These are phyloP conservation scores for Cubamyces sp. DNA, from an alignment of 768 basidiomycete genomes.

Conservation along the genomic window DNA sequence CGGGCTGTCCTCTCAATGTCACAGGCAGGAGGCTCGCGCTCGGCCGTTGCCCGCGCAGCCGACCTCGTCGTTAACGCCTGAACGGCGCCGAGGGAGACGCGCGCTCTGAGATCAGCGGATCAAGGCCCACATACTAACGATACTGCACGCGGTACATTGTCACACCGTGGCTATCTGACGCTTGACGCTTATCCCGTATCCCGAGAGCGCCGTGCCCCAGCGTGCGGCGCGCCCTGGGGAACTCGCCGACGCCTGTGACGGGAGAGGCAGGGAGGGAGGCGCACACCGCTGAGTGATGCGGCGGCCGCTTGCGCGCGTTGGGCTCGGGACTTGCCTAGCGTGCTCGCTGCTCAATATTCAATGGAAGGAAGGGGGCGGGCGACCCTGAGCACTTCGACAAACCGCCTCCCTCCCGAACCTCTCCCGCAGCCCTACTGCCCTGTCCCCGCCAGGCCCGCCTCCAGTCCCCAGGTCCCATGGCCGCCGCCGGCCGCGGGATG, in stretches of 20 bases:
- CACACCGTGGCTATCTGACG: too few species aligned
- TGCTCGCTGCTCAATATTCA: too few species aligned
- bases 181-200: too few species aligned
- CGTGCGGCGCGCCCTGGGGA: not conserved
- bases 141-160: too few species aligned
- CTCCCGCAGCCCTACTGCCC: too few species aligned
- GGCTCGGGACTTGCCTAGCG: not conserved
- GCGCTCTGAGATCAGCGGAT: too few species aligned
- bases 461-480: not conserved
- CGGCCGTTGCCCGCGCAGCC: not conserved
- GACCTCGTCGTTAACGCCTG: not conserved
- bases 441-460: too few species aligned
- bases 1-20: too few species aligned
- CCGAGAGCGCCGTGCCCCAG: too few species aligned
- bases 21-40: not conserved
- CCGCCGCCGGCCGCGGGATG: not conserved
- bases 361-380: not conserved
- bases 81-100: too few species aligned
- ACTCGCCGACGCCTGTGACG: not conserved
- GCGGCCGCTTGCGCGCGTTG: not conserved
- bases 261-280: too few species aligned
- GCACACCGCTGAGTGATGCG: constrained; percentile 5
- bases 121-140: too few species aligned
- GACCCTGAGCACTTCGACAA: constrained; percentile 10
- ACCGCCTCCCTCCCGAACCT: not conserved